phyloP scores from a whole-genome alignment of 441 rosid species.

The Hypseocharis bilobata region DNA sequence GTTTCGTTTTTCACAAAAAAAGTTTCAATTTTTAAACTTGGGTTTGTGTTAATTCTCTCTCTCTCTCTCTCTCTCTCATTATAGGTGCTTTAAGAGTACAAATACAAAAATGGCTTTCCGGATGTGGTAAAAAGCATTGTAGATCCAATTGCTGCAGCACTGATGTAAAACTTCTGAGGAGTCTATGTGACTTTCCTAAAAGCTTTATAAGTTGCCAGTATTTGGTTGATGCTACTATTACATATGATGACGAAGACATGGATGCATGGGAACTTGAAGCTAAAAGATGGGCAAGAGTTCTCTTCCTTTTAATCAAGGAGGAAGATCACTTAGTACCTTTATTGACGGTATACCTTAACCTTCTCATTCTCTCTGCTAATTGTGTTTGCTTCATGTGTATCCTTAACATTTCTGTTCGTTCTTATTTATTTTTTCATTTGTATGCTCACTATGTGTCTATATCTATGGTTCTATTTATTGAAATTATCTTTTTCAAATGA shows the following conservation, averaged over 20 bases:
- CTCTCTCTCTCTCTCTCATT: slow-evolving; percentile 1
- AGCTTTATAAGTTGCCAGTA: slow-evolving; percentile 34
- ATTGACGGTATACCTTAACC: slow-evolving; percentile 43
- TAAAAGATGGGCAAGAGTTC: slow-evolving; percentile 73
- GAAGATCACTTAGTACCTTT: slow-evolving; percentile 46
- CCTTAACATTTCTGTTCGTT: neutral
- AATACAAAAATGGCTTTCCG: slow-evolving; percentile 62
- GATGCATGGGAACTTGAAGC: slow-evolving; percentile 82
- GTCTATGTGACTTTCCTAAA: slow-evolving; percentile 51
- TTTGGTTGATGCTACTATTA: slow-evolving; percentile 25
- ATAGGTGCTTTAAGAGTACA: slow-evolving; percentile 50
- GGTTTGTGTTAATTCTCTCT: no score
- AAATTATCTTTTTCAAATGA: neutral
- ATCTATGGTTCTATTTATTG: neutral
- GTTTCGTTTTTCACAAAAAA: no score
- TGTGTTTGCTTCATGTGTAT: no score
- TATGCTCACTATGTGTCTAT: neutral
- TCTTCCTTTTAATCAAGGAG: slow-evolving; percentile 48
- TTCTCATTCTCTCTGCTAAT: slow-evolving; percentile 9
- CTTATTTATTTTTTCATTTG: neutral
- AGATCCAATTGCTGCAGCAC: slow-evolving; percentile 21
- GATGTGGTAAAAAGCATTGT: slow-evolving; percentile 27
- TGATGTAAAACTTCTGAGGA: slow-evolving; percentile 36
- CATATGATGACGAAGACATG: slow-evolving; percentile 79
- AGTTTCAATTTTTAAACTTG: no score